phyloP scores from a whole-genome alignment of 129 eudicot species.

The Ambrosia artemisiifolia region DNA sequence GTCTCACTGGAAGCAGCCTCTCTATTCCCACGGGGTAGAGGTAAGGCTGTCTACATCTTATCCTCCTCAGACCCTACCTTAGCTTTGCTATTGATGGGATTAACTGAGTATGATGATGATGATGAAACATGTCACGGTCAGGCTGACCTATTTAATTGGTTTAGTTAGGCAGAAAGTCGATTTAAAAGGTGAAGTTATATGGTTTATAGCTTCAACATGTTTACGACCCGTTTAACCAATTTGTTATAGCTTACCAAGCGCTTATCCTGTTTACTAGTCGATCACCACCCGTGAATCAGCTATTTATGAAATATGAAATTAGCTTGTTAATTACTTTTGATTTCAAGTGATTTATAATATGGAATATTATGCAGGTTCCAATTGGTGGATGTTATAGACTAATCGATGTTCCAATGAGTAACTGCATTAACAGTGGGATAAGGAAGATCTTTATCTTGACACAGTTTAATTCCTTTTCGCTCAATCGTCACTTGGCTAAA shows the following conservation, averaged over 20 bases:
- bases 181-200: not conserved
- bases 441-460: slow-evolving; percentile 81
- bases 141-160: not conserved
- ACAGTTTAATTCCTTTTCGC: slow-evolving; percentile 86
- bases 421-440: slow-evolving; percentile 93
- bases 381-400: slow-evolving; percentile 91
- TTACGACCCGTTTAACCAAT: not conserved
- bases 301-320: too few relatives aligned
- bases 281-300: not conserved
- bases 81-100: too few relatives aligned
- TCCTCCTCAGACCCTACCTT: too few relatives aligned
- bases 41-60: too few relatives aligned
- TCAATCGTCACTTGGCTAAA: slow-evolving; percentile 82
- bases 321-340: too few relatives aligned
- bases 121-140: not conserved
- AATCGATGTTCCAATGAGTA: slow-evolving; percentile 94
- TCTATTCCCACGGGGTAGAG: too few relatives aligned
- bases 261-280: not conserved
- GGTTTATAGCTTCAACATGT: not conserved
- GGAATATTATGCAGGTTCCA: slow-evolving; percentile 65
- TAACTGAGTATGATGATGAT: too few relatives aligned
- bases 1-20: too few relatives aligned
- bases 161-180: not conserved
- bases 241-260: not conserved
- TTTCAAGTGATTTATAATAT: not conserved